Conservation (phyloP, 2,329 filamentous ascomycete species). For the Zalaria sp. region DNA sequence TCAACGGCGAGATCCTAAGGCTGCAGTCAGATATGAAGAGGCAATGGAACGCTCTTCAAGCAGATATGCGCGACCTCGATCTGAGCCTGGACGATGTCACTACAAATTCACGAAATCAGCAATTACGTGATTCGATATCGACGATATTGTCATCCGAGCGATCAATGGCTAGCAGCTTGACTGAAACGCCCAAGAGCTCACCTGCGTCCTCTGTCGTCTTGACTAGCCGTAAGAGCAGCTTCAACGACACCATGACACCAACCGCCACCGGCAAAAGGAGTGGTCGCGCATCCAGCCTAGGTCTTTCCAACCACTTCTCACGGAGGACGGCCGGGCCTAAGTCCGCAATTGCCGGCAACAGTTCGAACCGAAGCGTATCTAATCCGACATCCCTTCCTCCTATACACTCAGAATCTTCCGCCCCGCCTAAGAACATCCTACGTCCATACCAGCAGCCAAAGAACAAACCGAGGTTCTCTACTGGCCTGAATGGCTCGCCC, state of each 20-base stretch:
- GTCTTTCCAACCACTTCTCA: conserved; percentile 4
- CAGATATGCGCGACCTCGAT: conserved; percentile 67
- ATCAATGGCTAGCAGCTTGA: conserved; percentile 53
- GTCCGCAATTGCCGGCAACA: neutral
- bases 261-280: conserved; percentile 7
- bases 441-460: conserved; percentile 23
- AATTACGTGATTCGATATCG: conserved; percentile 82
- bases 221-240: conserved; percentile 36
- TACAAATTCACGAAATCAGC: conserved; percentile 45
- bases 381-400: conserved; percentile 2
- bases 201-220: conserved; percentile 42
- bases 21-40: conserved; percentile 73
- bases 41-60: conserved; percentile 65
- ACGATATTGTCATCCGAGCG: conserved; percentile 77
- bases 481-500: conserved; percentile 46
- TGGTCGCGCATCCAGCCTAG: conserved; percentile 3
- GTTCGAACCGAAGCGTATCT: neutral
- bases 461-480: conserved; percentile 49
- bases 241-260: conserved; percentile 30
- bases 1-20: conserved; percentile 87
- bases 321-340: neutral
- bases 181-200: conserved; percentile 47
- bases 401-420: conserved; percentile 5
- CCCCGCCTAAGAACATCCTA: conserved; percentile 14
- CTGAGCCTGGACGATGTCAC: conserved; percentile 56